Conservation (phyloP, 2,329 filamentous ascomycete species). For the Aspergillus pseudotamarii region DNA sequence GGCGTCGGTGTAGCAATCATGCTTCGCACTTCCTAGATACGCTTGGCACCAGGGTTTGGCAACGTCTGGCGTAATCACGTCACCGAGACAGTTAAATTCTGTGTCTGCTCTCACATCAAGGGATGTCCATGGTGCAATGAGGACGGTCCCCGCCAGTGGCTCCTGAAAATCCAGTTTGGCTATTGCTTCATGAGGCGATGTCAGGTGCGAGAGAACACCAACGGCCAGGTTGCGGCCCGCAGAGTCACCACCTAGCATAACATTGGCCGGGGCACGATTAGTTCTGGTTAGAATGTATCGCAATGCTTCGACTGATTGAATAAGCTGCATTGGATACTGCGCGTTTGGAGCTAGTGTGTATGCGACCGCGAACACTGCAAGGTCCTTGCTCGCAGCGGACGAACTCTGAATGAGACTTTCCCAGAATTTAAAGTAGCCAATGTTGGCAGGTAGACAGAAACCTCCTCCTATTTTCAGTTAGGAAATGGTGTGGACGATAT, state of each 20-base stretch:
- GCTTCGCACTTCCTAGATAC: not conserved
- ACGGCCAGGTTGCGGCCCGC: not conserved
- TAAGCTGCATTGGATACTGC: not conserved
- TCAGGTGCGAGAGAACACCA: not conserved
- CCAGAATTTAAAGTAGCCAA: not conserved
- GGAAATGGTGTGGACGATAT: too few relatives aligned
- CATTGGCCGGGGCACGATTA: not conserved
- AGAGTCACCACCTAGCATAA: not conserved
- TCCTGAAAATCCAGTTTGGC: not conserved
- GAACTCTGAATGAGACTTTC: not conserved
- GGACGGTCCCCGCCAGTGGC: not conserved
- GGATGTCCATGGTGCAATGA: not conserved
- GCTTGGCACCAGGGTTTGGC: not conserved
- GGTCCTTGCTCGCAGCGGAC: not conserved
- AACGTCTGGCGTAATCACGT: not conserved
- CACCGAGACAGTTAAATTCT: not conserved
- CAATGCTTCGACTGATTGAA: not conserved
- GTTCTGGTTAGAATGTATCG: not conserved
- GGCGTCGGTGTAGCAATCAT: slow-evolving; percentile 1
- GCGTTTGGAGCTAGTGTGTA: not conserved
- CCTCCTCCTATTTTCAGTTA: too few relatives aligned
- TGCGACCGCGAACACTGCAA: not conserved
- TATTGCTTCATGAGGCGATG: not conserved
- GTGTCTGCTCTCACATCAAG: not conserved
- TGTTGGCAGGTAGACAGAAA: too few relatives aligned